Evolutionary conservation across 495 filamentous ascomycete genomes (phyloP).

Genomic region (Lophium mytilinum): DNA sequence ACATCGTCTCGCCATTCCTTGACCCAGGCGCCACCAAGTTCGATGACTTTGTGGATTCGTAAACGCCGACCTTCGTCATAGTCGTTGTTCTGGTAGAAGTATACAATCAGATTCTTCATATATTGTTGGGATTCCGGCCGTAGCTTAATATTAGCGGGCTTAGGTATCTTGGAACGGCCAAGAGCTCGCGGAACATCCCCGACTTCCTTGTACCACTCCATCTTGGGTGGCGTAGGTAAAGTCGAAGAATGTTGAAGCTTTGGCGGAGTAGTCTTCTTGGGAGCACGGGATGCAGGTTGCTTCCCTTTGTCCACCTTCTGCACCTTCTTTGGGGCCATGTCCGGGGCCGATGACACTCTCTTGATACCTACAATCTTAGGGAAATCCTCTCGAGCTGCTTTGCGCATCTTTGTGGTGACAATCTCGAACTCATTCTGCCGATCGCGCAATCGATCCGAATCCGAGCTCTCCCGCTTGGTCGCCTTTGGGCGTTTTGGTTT

Average conservation of each 20-base stretch:
- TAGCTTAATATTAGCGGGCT: slow-evolving; percentile 14
- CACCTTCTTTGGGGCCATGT: too few relatives aligned
- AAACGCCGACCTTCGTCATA: slow-evolving; percentile 54
- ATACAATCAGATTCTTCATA: slow-evolving; percentile 16
- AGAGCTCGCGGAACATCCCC: slow-evolving; percentile 10
- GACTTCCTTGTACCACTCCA: slow-evolving; percentile 7
- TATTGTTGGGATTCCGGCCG: slow-evolving; percentile 12
- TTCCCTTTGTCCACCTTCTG: slow-evolving; percentile 5
- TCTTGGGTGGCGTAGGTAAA: not conserved
- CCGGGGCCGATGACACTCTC: too few relatives aligned
- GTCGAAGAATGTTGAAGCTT: slow-evolving; percentile 4
- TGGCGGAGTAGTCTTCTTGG: not conserved
- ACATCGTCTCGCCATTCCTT: slow-evolving; percentile 44
- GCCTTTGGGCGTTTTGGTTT: slow-evolving; percentile 5
- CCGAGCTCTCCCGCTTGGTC: slow-evolving; percentile 1
- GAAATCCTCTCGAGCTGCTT: too few relatives aligned
- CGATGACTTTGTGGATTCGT: slow-evolving; percentile 64
- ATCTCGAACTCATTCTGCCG: too few relatives aligned
- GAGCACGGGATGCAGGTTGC: slow-evolving; percentile 8
- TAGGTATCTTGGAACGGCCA: slow-evolving; percentile 2
- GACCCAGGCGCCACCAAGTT: slow-evolving; percentile 66
- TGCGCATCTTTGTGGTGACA: too few relatives aligned
- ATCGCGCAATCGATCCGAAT: too few relatives aligned
- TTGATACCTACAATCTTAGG: too few relatives aligned
- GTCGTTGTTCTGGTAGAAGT: slow-evolving; percentile 77